phyloP scores from a whole-genome alignment of 345 rosid species.

The Salix suchowensis region DNA sequence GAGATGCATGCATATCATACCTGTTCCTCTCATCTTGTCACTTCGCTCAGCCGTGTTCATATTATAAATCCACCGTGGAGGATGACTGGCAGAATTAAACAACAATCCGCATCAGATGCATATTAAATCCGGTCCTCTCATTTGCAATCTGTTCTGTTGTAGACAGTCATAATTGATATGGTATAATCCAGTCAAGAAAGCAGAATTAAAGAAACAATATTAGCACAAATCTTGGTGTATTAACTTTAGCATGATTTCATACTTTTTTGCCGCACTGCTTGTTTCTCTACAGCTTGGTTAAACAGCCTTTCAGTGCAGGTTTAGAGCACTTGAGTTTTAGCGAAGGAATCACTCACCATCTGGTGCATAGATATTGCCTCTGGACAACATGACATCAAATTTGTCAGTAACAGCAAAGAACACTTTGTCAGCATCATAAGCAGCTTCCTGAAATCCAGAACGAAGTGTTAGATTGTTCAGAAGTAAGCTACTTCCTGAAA shows the following conservation, averaged over 20 bases:
- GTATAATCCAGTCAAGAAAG: background rate
- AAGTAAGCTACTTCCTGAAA: background rate
- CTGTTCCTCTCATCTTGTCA: too few relatives aligned
- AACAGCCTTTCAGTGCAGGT: background rate
- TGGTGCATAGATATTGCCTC: slow-evolving; percentile 54
- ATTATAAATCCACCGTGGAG: background rate
- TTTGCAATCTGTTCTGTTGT: background rate
- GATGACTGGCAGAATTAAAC: background rate
- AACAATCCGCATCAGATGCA: background rate
- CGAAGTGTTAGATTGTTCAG: background rate
- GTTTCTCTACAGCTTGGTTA: background rate
- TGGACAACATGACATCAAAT: slow-evolving; percentile 65
- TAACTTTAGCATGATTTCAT: background rate
- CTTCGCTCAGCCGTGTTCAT: too few relatives aligned
- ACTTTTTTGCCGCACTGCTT: background rate
- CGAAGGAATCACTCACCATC: slow-evolving; percentile 41
- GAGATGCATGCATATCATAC: too few relatives aligned
- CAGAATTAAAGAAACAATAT: too few relatives aligned
- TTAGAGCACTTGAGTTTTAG: background rate
- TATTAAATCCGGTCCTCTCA: background rate
- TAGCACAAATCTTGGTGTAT: background rate
- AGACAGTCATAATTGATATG: background rate
- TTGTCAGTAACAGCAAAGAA: slow-evolving; percentile 73
- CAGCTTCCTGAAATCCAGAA: slow-evolving; percentile 50
- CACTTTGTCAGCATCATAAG: slow-evolving; percentile 65